Percentiles rank a stretch among this genome's conserved stretches.
Evolutionary conservation across 768 basidiomycete genomes (phyloP).

Genomic region (Amanita exitialis): DNA sequence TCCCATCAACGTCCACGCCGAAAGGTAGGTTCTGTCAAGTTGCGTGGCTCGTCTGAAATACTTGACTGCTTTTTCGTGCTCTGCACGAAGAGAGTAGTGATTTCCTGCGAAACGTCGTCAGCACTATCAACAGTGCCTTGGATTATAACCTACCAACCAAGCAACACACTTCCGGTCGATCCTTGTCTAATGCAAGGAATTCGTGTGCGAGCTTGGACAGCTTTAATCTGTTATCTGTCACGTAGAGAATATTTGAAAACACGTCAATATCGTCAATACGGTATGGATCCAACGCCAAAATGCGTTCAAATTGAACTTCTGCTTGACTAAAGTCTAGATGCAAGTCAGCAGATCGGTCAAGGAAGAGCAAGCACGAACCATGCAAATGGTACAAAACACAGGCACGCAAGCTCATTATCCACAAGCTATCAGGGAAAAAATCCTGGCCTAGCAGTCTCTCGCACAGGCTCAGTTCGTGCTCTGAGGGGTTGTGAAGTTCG

Average conservation of each 20-base stretch:
- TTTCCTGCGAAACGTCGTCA: slow-evolving; percentile 55
- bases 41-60: slow-evolving; percentile 95
- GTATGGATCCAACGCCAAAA: slow-evolving; percentile 73
- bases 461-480: slow-evolving; percentile 74
- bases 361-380: slow-evolving; percentile 39
- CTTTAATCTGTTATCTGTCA: slow-evolving; percentile 82
- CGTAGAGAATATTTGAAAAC: slow-evolving; percentile 94
- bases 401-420: slow-evolving; percentile 81
- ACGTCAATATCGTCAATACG: slow-evolving; percentile 93
- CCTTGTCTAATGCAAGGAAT: slow-evolving; percentile 81
- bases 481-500: slow-evolving; percentile 82
- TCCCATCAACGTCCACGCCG: slow-evolving; percentile 98
- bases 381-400: slow-evolving; percentile 85
- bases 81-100: slow-evolving; percentile 86
- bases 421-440: slow-evolving; percentile 74
- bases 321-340: slow-evolving; percentile 77
- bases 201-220: slow-evolving; percentile 88
- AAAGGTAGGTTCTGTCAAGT: slow-evolving; percentile 87
- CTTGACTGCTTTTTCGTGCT: slow-evolving; percentile 93
- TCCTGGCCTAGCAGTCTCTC: slow-evolving; percentile 62
- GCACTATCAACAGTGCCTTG: background rate
- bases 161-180: slow-evolving; percentile 94
- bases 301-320: slow-evolving; percentile 75
- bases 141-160: slow-evolving; percentile 63
- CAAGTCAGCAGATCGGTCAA: slow-evolving; percentile 6